Conservation (phyloP, 148 eudicot species). For the Persicaria tinctoria region DNA sequence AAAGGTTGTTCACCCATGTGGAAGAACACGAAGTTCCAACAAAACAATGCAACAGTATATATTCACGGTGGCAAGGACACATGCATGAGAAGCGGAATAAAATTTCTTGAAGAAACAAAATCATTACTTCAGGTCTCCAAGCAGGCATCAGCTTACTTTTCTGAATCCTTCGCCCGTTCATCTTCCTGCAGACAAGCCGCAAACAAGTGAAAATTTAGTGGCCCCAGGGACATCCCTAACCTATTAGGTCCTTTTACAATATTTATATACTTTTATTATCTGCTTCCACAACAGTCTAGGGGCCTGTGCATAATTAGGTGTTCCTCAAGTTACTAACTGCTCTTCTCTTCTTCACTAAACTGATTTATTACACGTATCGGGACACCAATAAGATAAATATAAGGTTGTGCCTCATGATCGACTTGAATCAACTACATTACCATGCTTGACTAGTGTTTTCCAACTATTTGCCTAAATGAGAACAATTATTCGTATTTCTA, state of each 20-base stretch:
- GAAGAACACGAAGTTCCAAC: background rate
- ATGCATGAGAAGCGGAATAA: background rate
- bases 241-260: background rate
- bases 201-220: background rate
- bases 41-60: background rate
- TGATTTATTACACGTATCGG: background rate
- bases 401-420: background rate
- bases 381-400: background rate
- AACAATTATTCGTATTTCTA: no score
- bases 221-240: background rate
- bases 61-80: background rate
- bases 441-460: no score
- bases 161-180: slow-evolving; percentile 26
- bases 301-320: background rate
- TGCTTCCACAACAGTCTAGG: no score
- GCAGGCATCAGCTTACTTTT: slow-evolving; percentile 5
- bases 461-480: no score
- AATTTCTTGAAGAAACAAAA: background rate
- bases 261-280: background rate
- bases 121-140: slow-evolving; percentile 8
- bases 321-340: background rate
- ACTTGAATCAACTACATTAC: no score
- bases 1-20: slow-evolving; percentile 3
- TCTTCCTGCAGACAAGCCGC: slow-evolving; percentile 25
- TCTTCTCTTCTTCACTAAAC: background rate